These are phyloP conservation scores for barley (Hordeum vulgare) DNA, from an alignment of 176 grass and related monocot species.

Conservation along the genomic window MorexV3_pseudomolecules_assembly NC_058519.1:102268709-102269208, in stretches of 20 bases:
- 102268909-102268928: background rate
- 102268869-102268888: conserved; percentile 6
- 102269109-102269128: too few relatives aligned
- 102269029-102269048: background rate
- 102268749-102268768: conserved; percentile 41
- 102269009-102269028: background rate
- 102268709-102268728: conserved; percentile 25
- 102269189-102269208: too few relatives aligned
- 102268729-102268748: conserved; percentile 18
- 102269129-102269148: too few relatives aligned
- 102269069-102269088: too few relatives aligned
- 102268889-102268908: background rate
- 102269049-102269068: background rate
- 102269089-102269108: too few relatives aligned
- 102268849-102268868: background rate
- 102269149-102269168: too few relatives aligned
- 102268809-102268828: background rate
- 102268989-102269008: background rate
- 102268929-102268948: background rate
- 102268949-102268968: background rate
- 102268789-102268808: conserved; percentile 2
- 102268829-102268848: background rate
- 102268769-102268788: background rate
- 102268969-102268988: background rate
- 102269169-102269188: too few relatives aligned